A percentile compares a stretch with the other conserved stretches of the same genome.
Conservation (phyloP, 441 rosid species). For the Bocquillonia castaneifolia region DNA sequence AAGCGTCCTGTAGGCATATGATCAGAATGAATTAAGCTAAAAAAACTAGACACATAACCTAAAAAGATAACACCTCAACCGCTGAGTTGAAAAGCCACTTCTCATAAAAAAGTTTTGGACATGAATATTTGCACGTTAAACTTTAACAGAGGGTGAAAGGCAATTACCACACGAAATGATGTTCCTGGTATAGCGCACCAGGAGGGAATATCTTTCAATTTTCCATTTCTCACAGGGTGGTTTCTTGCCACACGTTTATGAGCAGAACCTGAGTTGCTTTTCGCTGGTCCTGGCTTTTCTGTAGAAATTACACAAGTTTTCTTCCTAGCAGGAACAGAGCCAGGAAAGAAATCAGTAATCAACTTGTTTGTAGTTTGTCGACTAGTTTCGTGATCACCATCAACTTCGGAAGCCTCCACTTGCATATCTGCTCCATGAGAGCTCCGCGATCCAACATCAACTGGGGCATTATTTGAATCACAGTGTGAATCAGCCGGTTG, state of each 20-base stretch:
- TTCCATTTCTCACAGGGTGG: constrained; percentile 35
- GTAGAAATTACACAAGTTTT: constrained; percentile 34
- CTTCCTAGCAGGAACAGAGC: constrained; percentile 34
- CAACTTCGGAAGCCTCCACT: constrained; percentile 30
- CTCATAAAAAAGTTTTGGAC: neutral
- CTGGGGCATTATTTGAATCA: constrained; percentile 17
- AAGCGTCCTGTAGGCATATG: constrained; percentile 73
- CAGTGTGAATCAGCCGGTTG: constrained; percentile 24
- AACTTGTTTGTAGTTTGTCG: constrained; percentile 56
- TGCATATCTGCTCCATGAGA: constrained; percentile 32
- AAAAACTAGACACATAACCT: constrained; percentile 15
- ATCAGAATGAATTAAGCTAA: constrained; percentile 22
- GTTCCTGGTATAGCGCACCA: constrained; percentile 88
- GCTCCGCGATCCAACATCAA: constrained; percentile 26
- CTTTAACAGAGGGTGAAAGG: neutral
- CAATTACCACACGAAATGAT: constrained; percentile 81
- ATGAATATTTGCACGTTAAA: neutral
- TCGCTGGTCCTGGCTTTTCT: constrained; percentile 30
- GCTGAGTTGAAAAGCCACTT: neutral
- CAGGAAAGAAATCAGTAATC: constrained; percentile 81
- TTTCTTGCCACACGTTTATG: constrained; percentile 33
- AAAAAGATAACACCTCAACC: too few species aligned
- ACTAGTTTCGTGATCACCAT: constrained; percentile 35
- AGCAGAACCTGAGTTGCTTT: constrained; percentile 29
- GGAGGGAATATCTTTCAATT: constrained; percentile 52